phyloP scores from a whole-genome alignment of 768 basidiomycete genomes.

The Mycena polygramma region DNA sequence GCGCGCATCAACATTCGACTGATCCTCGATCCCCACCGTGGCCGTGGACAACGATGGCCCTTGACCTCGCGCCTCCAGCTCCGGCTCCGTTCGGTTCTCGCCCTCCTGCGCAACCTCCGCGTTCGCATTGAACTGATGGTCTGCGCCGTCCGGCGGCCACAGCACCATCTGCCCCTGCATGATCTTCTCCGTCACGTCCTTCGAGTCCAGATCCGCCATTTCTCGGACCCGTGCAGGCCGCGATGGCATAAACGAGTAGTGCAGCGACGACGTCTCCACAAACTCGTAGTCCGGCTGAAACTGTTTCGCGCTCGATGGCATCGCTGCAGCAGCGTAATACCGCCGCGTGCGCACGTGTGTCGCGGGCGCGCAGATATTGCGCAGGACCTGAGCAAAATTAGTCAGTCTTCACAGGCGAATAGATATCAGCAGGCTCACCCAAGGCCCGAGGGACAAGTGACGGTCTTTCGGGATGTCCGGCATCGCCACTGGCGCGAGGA shows the following conservation, averaged over 20 bases:
- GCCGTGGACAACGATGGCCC: too few relatives aligned
- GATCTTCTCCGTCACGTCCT: slow-evolving; percentile 59
- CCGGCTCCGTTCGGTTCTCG: neutral
- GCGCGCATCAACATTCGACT: too few relatives aligned
- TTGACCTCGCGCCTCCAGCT: too few relatives aligned
- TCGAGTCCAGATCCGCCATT: slow-evolving; percentile 63
- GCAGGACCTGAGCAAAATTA: slow-evolving; percentile 55
- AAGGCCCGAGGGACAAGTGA: slow-evolving; percentile 64
- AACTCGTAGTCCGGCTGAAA: slow-evolving; percentile 66
- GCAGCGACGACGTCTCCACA: slow-evolving; percentile 55
- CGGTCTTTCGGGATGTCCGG: slow-evolving; percentile 63
- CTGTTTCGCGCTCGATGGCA: slow-evolving; percentile 40
- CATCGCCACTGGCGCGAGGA: slow-evolving; percentile 58
- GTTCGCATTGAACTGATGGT: slow-evolving; percentile 11
- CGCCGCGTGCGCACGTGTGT: slow-evolving; percentile 49
- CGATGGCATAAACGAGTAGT: slow-evolving; percentile 55
- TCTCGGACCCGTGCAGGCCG: slow-evolving; percentile 53
- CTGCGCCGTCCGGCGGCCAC: slow-evolving; percentile 51
- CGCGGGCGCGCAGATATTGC: slow-evolving; percentile 56
- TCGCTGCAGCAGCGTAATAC: slow-evolving; percentile 59
- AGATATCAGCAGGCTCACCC: slow-evolving; percentile 57
- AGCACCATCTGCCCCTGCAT: slow-evolving; percentile 62
- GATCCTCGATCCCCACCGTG: too few relatives aligned
- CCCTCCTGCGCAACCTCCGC: neutral
- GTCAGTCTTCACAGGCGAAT: neutral